Percentiles rank a stretch among this genome's conserved stretches.
phyloP scores from a whole-genome alignment of 768 basidiomycete genomes.

The Xerocomellus intermedius region DNA sequence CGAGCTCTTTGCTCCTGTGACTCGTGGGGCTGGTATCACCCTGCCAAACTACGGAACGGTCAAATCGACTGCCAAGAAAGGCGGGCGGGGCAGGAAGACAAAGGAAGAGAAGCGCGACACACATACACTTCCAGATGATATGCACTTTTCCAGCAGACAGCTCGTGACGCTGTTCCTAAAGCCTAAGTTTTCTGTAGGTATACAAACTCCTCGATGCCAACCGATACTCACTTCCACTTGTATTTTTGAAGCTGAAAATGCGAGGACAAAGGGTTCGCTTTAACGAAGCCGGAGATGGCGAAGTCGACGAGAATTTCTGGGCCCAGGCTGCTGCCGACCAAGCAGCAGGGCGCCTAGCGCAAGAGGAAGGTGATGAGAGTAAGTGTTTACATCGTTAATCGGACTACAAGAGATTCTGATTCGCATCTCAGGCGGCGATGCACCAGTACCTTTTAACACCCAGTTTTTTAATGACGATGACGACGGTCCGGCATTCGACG shows the following conservation, averaged over 20 bases:
- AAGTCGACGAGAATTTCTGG: constrained; percentile 97
- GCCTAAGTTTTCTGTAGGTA: constrained; percentile 86
- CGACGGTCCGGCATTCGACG: constrained; percentile 71
- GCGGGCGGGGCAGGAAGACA: constrained; percentile 46
- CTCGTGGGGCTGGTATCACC: constrained; percentile 67
- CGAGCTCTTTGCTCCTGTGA: constrained; percentile 75
- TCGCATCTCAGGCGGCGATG: constrained; percentile 39
- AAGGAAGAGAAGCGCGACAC: constrained; percentile 66
- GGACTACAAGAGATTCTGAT: constrained; percentile 10
- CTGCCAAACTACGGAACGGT: constrained; percentile 51
- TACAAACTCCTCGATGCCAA: not conserved
- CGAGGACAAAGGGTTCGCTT: constrained; percentile 61
- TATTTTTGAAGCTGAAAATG: constrained; percentile 72
- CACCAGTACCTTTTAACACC: constrained; percentile 79
- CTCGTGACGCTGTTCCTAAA: constrained; percentile 93
- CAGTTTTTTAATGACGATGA: constrained; percentile 98
- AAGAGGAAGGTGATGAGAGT: constrained; percentile 67
- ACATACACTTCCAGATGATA: constrained; percentile 89
- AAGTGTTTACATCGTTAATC: constrained; percentile 18
- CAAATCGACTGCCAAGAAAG: constrained; percentile 28
- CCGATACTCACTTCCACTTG: not conserved
- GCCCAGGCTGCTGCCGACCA: constrained; percentile 89
- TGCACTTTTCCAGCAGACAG: constrained; percentile 93
- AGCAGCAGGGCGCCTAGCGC: constrained; percentile 53
- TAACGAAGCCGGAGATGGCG: constrained; percentile 71